These are phyloP conservation scores for Geopyxis carbonaria DNA, from an alignment of 495 filamentous ascomycete genomes.

Conservation along the genomic window DNA sequence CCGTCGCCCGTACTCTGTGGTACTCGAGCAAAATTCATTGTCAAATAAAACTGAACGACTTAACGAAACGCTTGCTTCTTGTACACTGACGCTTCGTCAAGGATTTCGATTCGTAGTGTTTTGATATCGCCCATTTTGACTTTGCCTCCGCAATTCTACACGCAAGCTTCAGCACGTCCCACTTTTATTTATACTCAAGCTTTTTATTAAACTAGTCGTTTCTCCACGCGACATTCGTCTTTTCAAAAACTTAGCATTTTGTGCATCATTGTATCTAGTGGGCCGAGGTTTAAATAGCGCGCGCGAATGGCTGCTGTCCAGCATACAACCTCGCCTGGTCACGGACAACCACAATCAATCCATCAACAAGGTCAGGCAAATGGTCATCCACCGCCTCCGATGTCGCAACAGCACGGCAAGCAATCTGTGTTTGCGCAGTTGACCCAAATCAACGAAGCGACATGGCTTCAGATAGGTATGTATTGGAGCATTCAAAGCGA, in stretches of 20 bases:
- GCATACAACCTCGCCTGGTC: conserved; percentile 21
- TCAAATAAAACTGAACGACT: too few relatives aligned
- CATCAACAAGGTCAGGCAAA: conserved; percentile 17
- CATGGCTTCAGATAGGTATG: conserved; percentile 92
- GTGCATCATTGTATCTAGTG: neutral
- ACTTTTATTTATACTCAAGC: neutral
- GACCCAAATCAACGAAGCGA: conserved; percentile 53
- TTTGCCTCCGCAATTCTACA: neutral
- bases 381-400: conserved; percentile 26
- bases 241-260: too few relatives aligned
- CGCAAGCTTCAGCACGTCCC: neutral
- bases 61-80: too few relatives aligned
- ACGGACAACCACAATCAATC: conserved; percentile 20
- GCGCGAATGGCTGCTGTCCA: conserved; percentile 16
- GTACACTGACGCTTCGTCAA: too few relatives aligned
- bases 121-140: too few relatives aligned
- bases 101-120: too few relatives aligned
- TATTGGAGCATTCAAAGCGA: conserved; percentile 7
- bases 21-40: too few relatives aligned
- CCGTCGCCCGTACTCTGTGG: neutral
- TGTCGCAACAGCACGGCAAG: conserved; percentile 40
- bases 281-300: neutral
- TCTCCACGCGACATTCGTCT: neutral
- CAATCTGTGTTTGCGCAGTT: conserved; percentile 44
- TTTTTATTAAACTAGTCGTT: neutral